phyloP scores from a whole-genome alignment of 495 filamentous ascomycete species.

The Penicillium chermesinum region DNA sequence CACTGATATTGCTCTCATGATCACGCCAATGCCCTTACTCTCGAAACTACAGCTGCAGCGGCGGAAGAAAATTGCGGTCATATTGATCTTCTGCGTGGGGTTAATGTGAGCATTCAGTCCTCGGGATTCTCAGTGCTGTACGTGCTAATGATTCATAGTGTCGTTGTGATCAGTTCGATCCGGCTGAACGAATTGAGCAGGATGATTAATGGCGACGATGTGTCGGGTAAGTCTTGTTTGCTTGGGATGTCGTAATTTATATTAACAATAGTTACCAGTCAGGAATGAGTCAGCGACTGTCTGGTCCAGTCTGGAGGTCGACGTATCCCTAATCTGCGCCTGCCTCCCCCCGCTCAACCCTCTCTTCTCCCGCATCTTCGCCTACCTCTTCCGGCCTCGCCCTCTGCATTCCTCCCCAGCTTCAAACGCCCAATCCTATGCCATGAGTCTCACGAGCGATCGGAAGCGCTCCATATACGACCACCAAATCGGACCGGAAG shows the following conservation, averaged over 20 bases:
- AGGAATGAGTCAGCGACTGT: too few species aligned
- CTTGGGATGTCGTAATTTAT: too few species aligned
- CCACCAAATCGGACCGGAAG: slow-evolving; percentile 5
- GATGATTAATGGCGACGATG: slow-evolving; percentile 13
- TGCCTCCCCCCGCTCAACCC: slow-evolving; percentile 81
- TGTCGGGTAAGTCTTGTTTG: slow-evolving; percentile 19
- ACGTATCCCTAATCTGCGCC: slow-evolving; percentile 74
- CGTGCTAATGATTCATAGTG: slow-evolving; percentile 19
- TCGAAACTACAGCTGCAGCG: slow-evolving; percentile 34
- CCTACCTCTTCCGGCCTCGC: slow-evolving; percentile 31
- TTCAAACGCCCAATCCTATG: slow-evolving; percentile 11
- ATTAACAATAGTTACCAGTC: too few species aligned
- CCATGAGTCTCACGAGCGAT: slow-evolving; percentile 6
- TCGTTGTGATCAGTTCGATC: slow-evolving; percentile 32
- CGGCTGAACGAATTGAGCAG: slow-evolving; percentile 23
- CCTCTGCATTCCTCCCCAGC: slow-evolving; percentile 13
- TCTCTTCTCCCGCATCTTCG: slow-evolving; percentile 66
- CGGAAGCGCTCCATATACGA: slow-evolving; percentile 17
- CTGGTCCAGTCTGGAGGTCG: slow-evolving; percentile 83
- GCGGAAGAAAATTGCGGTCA: slow-evolving; percentile 38
- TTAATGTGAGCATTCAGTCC: slow-evolving; percentile 34
- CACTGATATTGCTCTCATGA: slow-evolving; percentile 43
- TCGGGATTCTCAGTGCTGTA: not conserved
- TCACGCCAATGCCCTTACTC: slow-evolving; percentile 42
- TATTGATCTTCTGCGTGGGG: slow-evolving; percentile 44